Evolutionary conservation across 225 moss, liverwort and hornwort genomes (phyloP), one percentile per base, ranked within the genome.

Genomic region (Climacium dendroides): DNA sequence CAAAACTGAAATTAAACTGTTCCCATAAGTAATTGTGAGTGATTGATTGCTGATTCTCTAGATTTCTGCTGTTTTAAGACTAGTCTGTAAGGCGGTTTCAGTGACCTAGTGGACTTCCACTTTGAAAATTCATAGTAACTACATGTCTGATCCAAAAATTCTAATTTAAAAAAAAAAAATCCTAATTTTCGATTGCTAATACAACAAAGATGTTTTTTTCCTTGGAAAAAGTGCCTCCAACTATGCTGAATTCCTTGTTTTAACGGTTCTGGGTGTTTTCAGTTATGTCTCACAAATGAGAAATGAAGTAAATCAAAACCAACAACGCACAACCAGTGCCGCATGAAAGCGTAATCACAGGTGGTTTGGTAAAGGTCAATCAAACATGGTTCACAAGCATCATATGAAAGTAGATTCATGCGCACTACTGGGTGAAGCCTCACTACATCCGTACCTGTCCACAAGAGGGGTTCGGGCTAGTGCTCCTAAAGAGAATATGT

Each of bases 401-500:
- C 77, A 30, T 52, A 57, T n/a, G 25, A 59, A 77, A 54, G 39
- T 71, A 64, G 48, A 48, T 37, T 35, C 82, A 37, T 61, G 69
- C 30, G 80, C 79, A 60, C 19, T 60, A 43, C 28, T 54, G 11
- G 29, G 41, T 48, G 58, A 76, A 84, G 54, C 70, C 39, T 64
- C 50, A n/a, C 34, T 64, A 20, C 25, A 84, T 75, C 54, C 86
- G 63, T 87, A 96, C 99, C 99, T 96, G 84, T 94, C 94, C n/a
- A 92, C 90, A 75, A 99, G 91, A 17, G 99, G 99, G 76, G 92
- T 95, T 69, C 96, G 95, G 52, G 97, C 95, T 65, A 95, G 83
- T 47, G 92, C 97, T 89, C 99, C 97, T 3, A 96, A 91, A 20
- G 97, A 93, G 83, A 99, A 99, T 64, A 99, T 93, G 82, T 99